Conservation (phyloP, 169 alveolate genomes). For the Ichthyophthirius multifiliis region DNA sequence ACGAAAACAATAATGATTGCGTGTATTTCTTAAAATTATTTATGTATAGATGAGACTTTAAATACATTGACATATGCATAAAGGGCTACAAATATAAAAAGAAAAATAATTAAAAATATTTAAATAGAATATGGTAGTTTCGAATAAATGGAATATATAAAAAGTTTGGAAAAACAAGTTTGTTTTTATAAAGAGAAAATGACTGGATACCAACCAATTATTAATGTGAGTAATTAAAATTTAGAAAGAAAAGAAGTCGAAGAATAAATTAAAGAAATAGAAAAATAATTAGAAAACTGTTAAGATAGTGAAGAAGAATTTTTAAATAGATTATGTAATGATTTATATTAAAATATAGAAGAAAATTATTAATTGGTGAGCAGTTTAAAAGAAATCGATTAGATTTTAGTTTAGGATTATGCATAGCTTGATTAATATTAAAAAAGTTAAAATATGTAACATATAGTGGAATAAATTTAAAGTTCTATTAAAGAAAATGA, state of each 20-base stretch:
- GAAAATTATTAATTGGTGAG: background rate
- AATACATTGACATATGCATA: constrained; percentile 15
- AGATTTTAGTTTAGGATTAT: background rate
- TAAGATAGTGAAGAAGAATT: background rate
- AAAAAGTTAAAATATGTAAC: background rate
- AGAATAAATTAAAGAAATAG: background rate
- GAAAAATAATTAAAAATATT: constrained; percentile 1
- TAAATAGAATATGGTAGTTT: background rate
- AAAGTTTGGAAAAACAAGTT: background rate
- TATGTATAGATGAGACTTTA: constrained; percentile 14
- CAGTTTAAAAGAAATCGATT: background rate
- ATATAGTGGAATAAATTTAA: background rate
- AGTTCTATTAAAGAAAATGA: background rate
- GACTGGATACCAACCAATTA: background rate
- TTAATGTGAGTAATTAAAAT: background rate
- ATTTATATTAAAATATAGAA: background rate
- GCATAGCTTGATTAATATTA: background rate
- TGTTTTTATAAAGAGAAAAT: background rate
- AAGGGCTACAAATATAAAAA: constrained; percentile 30
- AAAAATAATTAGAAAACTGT: background rate
- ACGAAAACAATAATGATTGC: constrained; percentile 33
- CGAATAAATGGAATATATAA: background rate
- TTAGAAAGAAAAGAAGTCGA: background rate
- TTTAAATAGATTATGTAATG: background rate
- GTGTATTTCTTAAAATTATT: constrained; percentile 16